These are phyloP conservation scores for Penicillium diatomitis DNA, from an alignment of 495 filamentous ascomycete genomes.

Conservation along the genomic window DNA sequence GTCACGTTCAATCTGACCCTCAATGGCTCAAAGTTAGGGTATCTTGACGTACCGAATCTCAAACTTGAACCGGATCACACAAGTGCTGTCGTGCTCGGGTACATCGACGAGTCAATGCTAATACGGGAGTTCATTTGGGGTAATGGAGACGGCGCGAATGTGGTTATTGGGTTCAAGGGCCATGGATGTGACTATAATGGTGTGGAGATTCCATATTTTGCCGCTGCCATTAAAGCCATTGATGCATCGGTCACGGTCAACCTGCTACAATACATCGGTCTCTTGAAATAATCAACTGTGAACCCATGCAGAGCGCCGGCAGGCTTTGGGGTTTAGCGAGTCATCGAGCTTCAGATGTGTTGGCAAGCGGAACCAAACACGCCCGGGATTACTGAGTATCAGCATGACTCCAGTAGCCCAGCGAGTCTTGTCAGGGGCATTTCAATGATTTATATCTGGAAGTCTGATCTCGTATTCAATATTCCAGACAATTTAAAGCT, in stretches of 20 bases:
- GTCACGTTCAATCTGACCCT: constrained; percentile 22
- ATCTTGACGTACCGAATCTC: constrained; percentile 21
- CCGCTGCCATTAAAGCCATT: constrained; percentile 19
- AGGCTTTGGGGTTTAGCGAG: not conserved
- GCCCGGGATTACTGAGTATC: too few relatives aligned
- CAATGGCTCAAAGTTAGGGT: constrained; percentile 14
- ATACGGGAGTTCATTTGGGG: constrained; percentile 13
- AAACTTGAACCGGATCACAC: constrained; percentile 8
- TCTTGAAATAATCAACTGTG: not conserved
- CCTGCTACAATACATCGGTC: constrained; percentile 15
- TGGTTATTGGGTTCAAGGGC: constrained; percentile 19
- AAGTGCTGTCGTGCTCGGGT: constrained; percentile 11
- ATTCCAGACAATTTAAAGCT: too few relatives aligned
- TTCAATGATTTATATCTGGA: too few relatives aligned
- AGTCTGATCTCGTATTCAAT: too few relatives aligned
- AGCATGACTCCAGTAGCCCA: too few relatives aligned
- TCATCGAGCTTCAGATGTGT: not conserved
- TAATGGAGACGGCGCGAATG: constrained; percentile 7
- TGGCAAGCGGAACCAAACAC: too few relatives aligned
- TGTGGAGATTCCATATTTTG: constrained; percentile 21
- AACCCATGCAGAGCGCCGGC: not conserved
- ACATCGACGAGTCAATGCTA: constrained; percentile 13
- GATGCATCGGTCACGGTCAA: constrained; percentile 13
- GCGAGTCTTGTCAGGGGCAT: too few relatives aligned
- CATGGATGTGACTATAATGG: constrained; percentile 22